phyloP scores from a whole-genome alignment of 2,329 filamentous ascomycete genomes.

The Xylaria sp. region DNA sequence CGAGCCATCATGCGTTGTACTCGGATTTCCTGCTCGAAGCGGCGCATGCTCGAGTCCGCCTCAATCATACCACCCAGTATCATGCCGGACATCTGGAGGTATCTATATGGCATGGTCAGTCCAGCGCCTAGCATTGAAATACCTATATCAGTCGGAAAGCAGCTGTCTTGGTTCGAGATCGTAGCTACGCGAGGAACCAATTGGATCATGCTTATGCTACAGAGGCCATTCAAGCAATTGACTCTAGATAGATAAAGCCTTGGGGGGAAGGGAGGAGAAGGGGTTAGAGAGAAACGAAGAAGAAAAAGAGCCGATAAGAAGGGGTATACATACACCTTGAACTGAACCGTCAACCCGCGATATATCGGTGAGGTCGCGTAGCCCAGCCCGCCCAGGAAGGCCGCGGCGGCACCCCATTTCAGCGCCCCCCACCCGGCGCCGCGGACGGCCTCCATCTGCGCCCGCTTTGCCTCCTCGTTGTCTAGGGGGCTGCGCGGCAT shows the following conservation, averaged over 20 bases:
- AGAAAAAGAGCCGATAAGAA: not conserved
- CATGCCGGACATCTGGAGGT: constrained; percentile 87
- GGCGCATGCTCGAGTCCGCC: constrained; percentile 74
- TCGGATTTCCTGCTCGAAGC: constrained; percentile 73
- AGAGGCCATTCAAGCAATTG: not conserved
- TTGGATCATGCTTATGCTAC: not conserved
- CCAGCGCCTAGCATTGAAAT: not conserved
- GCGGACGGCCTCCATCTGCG: constrained; percentile 75
- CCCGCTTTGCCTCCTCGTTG: constrained; percentile 73
- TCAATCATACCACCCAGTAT: constrained; percentile 81
- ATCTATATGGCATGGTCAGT: constrained; percentile 59
- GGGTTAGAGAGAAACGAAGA: not conserved
- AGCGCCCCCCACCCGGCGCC: constrained; percentile 74
- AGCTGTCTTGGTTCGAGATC: not conserved
- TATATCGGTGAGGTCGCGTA: constrained; percentile 76
- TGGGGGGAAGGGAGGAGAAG: not conserved
- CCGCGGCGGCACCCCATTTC: constrained; percentile 77
- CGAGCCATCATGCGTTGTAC: constrained; percentile 70
- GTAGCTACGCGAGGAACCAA: not conserved
- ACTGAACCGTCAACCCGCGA: constrained; percentile 76
- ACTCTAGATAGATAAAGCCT: not conserved
- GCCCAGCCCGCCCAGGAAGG: constrained; percentile 69
- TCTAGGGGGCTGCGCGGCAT: constrained; percentile 65
- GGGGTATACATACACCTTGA: constrained; percentile 72
- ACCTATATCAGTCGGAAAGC: not conserved